Evolutionary conservation across 257 asterid species (phyloP).

Genomic region (Datura wrightii): DNA sequence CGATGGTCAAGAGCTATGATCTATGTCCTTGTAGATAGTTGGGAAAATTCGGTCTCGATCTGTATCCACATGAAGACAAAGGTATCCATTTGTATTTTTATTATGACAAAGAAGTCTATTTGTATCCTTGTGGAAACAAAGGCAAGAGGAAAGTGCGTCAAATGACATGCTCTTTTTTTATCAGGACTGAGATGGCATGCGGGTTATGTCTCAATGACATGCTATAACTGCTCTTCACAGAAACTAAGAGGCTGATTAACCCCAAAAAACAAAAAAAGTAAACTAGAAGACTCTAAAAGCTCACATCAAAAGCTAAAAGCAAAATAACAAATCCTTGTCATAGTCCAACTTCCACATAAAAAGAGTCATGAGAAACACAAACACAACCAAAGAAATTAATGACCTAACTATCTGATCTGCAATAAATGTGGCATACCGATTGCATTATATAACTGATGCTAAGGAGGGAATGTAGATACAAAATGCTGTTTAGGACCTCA

Average conservation of each 20-base stretch:
- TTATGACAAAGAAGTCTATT: neutral
- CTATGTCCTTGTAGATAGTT: neutral
- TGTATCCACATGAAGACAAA: neutral
- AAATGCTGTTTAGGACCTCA: neutral
- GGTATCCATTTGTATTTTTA: neutral
- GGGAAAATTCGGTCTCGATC: neutral
- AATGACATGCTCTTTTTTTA: too few species aligned
- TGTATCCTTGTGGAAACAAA: neutral
- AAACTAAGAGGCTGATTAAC: neutral
- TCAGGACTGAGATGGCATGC: too few species aligned
- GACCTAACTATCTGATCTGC: neutral
- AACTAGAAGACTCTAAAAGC: neutral
- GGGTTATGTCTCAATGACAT: neutral
- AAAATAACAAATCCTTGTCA: neutral
- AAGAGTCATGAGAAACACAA: neutral
- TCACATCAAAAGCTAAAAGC: too few species aligned
- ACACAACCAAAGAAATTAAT: neutral
- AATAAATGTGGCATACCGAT: neutral
- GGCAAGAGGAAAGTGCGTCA: neutral
- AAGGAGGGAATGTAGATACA: neutral
- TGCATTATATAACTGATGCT: neutral
- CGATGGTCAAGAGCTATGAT: neutral
- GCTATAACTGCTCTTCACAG: neutral
- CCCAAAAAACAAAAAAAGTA: neutral
- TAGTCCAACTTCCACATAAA: conserved; percentile 7